phyloP scores from a whole-genome alignment of 176 grass and related monocot species.

The Hordeum vulgare region MorexV3_pseudomolecules_assembly NC_058519.1:599525893-599526392 shows the following conservation, averaged over 20 bases:
- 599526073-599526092: background rate
- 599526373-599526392: background rate
- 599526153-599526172: background rate
- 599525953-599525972: background rate
- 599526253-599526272: background rate
- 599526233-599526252: too few species aligned
- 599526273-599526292: background rate
- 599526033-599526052: background rate
- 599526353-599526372: background rate
- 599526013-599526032: background rate
- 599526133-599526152: background rate
- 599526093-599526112: background rate
- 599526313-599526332: background rate
- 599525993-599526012: background rate
- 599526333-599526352: background rate
- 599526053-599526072: constrained; percentile 36
- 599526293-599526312: background rate
- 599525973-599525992: background rate
- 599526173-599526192: background rate
- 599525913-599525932: constrained; percentile 21
- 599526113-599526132: background rate
- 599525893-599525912: background rate
- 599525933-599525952: background rate
- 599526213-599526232: background rate
- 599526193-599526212: too few species aligned